Base-by-base conservation (phyloP, 2,329 filamentous ascomycete genomes). In the Fusarium cyanostomum region DNA sequence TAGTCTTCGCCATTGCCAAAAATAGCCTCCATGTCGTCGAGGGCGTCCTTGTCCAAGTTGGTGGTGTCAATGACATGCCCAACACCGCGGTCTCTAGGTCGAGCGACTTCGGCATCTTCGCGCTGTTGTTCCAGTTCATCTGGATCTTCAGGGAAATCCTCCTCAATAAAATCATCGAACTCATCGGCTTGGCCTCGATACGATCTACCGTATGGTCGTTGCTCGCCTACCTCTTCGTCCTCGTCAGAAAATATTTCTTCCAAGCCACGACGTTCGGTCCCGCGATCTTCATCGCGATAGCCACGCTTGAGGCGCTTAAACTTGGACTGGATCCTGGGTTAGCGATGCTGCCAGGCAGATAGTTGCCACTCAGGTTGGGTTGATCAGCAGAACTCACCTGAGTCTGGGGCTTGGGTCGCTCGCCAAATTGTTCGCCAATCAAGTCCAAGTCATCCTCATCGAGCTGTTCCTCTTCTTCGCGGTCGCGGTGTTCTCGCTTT, bases 1-100 rank as follows among this genome's bases (percentile, higher is more conserved):
- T 98, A 99, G 73, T 99, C 95, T 65, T 92, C 92, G 53, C 95
- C 94, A 73, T 96, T 92, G 61, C 95, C 95, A 70, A 99, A 99
- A 33, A 97, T 97, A 54, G 90, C 90, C 69, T 95, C 90, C 90
- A 98, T 96, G 73, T 98, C 95, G 74, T 98, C 94, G 31, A 98
- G 84, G 5, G 94, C 92, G 70, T 94, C 92, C 75, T 97, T 94
- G 73, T 97, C 94, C 18, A 99, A 85, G 2, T 94, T 93, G 7
- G 92, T 87, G 8, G 90, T 91, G 73, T 96, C 92, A 24, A 94
- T 86, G 10, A 90, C 86, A 27, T 87, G 85, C 26, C 88, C 83
- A 34, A 89, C 86, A 37, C 90, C 88, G 56, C 87, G 86, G 63
- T 91, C 87, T 52, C 88, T 87, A 1, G 94, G 92, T 34, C 92